These are phyloP conservation scores for Trichosporon sp. DNA, from an alignment of 1,284 basidiomycete genomes.

Conservation along the genomic window DNA sequence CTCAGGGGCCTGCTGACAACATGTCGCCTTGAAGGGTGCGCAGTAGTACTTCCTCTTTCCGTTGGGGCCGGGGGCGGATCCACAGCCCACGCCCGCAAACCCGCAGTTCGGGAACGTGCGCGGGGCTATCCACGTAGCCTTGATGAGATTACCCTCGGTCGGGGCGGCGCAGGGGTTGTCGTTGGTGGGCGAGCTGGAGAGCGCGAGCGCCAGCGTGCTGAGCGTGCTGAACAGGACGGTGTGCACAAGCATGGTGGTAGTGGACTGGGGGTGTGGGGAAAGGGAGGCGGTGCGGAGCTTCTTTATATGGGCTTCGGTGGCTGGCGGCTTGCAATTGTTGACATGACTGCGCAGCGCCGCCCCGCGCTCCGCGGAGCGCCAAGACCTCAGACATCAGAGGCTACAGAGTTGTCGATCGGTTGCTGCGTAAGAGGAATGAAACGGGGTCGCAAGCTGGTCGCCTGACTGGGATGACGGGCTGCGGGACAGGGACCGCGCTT, in stretches of 20 bases:
- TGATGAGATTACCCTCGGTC: neutral
- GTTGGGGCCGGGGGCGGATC: neutral
- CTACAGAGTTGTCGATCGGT: neutral
- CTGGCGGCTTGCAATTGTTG: too few relatives aligned
- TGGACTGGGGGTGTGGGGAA: neutral
- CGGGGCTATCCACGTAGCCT: constrained; percentile 1
- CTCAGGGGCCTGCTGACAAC: neutral
- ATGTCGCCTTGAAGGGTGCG: constrained; percentile 4
- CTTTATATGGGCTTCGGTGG: neutral
- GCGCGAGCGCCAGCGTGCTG: neutral
- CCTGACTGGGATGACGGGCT: neutral
- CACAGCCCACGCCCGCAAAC: neutral
- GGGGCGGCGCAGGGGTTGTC: neutral
- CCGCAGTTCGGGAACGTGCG: constrained; percentile 10
- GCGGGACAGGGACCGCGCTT: constrained; percentile 16
- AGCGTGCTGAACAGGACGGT: neutral
- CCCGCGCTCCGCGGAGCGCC: neutral
- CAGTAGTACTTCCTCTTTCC: constrained; percentile 11
- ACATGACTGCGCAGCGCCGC: too few relatives aligned
- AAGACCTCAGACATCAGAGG: neutral
- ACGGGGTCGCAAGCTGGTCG: neutral
- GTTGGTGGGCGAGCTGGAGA: neutral
- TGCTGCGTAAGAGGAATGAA: neutral
- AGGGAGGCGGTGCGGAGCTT: neutral
- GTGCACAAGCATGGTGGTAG: neutral